These are phyloP conservation scores for Clausena lansium DNA, from an alignment of 345 rosid species.

Conservation along the genomic window DNA sequence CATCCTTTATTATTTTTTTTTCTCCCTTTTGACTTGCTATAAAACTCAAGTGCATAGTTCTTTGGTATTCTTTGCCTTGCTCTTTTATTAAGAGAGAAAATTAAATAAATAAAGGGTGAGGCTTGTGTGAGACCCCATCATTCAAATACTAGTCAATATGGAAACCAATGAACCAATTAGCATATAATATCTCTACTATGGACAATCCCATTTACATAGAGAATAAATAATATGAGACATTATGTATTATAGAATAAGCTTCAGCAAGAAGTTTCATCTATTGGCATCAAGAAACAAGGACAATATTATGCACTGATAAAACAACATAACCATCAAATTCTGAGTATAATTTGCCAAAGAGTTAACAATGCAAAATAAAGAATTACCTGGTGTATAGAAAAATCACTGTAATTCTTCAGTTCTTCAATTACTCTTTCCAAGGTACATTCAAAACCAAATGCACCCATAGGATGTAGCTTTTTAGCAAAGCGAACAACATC, in stretches of 20 bases:
- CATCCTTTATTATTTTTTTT: no score
- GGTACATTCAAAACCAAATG: constrained; percentile 85
- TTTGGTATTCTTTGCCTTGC: no score
- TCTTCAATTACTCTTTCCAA: constrained; percentile 82
- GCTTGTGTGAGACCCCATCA: not conserved
- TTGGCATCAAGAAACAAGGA: not conserved
- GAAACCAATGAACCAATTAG: not conserved
- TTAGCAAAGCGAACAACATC: constrained; percentile 74
- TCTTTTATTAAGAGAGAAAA: no score
- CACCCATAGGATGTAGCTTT: constrained; percentile 80
- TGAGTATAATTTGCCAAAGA: not conserved
- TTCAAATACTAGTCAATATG: not conserved
- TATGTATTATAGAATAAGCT: not conserved
- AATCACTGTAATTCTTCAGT: constrained; percentile 79
- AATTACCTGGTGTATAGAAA: constrained; percentile 85
- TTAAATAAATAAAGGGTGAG: no score
- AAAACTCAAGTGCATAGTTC: no score
- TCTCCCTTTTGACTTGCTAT: no score
- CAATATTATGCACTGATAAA: not conserved
- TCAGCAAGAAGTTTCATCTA: not conserved
- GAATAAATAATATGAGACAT: not conserved
- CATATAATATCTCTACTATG: not conserved
- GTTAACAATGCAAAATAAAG: constrained; percentile 5
- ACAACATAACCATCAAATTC: not conserved
- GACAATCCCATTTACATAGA: not conserved